phyloP scores from a whole-genome alignment of 2,329 filamentous ascomycete genomes.

The Fusarium duplospermum region DNA sequence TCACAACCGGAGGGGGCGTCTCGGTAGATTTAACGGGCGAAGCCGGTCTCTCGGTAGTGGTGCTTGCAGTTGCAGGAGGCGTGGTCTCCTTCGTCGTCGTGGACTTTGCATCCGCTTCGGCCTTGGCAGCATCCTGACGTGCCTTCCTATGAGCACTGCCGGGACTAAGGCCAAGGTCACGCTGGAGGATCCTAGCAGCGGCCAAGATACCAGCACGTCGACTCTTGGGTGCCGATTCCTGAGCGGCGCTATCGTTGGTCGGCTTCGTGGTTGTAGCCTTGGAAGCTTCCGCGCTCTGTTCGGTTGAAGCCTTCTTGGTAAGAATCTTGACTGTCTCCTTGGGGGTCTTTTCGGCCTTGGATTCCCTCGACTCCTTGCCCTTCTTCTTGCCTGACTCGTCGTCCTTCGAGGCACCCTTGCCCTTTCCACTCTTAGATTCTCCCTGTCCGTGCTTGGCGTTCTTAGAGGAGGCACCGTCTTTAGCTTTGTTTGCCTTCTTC shows the following conservation, averaged over 20 bases:
- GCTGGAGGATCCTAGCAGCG: constrained; percentile 73
- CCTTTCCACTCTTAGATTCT: constrained; percentile 64
- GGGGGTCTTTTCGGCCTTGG: constrained; percentile 65
- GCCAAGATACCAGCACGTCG: constrained; percentile 71
- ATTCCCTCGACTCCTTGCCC: constrained; percentile 68
- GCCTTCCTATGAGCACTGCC: constrained; percentile 71
- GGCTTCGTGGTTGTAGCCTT: constrained; percentile 56
- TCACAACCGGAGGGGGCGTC: constrained; percentile 29
- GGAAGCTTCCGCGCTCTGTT: constrained; percentile 60
- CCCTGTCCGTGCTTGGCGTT: constrained; percentile 68
- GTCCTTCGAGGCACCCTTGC: constrained; percentile 55
- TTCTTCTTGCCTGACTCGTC: constrained; percentile 72
- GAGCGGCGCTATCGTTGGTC: constrained; percentile 40
- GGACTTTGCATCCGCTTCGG: constrained; percentile 60
- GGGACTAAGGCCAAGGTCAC: constrained; percentile 73
- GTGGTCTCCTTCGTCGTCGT: constrained; percentile 50
- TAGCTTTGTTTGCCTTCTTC: constrained; percentile 83
- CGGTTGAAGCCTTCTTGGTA: constrained; percentile 67
- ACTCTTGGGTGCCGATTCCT: constrained; percentile 61
- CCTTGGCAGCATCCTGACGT: constrained; percentile 68
- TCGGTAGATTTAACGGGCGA: constrained; percentile 38
- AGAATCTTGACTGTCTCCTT: constrained; percentile 73
- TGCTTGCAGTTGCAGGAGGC: constrained; percentile 14
- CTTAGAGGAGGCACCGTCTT: constrained; percentile 59
- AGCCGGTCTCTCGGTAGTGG: constrained; percentile 32